Evolutionary conservation across 345 rosid species (phyloP), one percentile per base, ranked within the genome.

Genomic region (Acer yangbiense): DNA sequence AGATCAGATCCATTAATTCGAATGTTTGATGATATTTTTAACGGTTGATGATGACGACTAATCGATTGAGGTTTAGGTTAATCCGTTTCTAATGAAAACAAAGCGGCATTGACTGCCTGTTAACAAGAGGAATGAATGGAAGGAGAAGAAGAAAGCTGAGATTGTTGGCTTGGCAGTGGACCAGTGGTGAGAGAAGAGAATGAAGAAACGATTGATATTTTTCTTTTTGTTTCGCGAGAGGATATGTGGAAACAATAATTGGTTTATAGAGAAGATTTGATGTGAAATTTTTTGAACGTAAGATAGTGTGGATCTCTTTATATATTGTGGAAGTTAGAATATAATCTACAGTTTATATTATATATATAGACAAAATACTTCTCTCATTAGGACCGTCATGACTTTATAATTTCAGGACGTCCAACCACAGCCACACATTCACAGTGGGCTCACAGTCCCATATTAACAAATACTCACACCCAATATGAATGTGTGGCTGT

Each of bases 1-100:
- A 61, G 27, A 32, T 1, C 6, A 23, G 68, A 80, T 81, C 74
- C 88, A 88, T 86, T 86, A 8, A 43, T 58, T 35, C 13, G 35
- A 46, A 54, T 6, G 58, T 54, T 27, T 41, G 14, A 27, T 14
- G 10, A 25, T 76, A 9, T 29, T 44, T 39, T 21, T 0, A 43
- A 4, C 4, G 11, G 8, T 27, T 44, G 43, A 8, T 71, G 69
- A 64, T 23, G 60, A 35, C 50, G 60, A 35, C 50, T 1, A 10
- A 46, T 46, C 10, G 50, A 46, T 10, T 0, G 50, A 46, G 0
- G 50, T 10, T 46, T 46, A 46, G 14, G 50, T 46, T 39, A 18
- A 3, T 13, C 14, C 21, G 7, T 41, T 5, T 13, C 29, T 58
- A 41, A 60, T 21, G n/a, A 39, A 25, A 48, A 43, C 61, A 13